Evolutionary conservation across 2,329 filamentous ascomycete species (phyloP).

Genomic region (Bipolaris gigantea): DNA sequence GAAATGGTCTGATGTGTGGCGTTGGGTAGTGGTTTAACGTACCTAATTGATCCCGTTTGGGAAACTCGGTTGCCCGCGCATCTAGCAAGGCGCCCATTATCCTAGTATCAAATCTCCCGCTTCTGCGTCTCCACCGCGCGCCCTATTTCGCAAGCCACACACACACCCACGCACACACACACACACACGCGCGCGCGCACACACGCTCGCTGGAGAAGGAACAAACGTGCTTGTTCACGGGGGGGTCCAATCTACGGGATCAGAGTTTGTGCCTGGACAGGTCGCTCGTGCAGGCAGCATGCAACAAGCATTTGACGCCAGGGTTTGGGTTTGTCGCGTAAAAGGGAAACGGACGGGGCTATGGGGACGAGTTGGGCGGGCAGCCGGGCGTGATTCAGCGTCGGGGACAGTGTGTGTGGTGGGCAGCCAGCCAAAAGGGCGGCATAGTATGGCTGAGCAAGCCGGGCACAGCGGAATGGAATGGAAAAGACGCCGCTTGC

Average conservation of each 20-base stretch:
- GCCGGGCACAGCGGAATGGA: too few species aligned
- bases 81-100: background rate
- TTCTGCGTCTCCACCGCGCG: background rate
- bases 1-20: background rate
- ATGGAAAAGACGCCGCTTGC: background rate
- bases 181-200: too few species aligned
- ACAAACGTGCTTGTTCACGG: too few species aligned
- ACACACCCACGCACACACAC: background rate
- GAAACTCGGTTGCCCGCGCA: conserved; percentile 3
- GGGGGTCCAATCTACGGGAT: background rate
- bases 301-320: background rate
- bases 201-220: background rate
- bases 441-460: background rate
- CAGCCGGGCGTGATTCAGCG: background rate
- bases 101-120: conserved; percentile 1
- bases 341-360: background rate
- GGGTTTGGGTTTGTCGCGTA: background rate
- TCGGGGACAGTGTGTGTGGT: background rate
- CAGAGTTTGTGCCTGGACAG: background rate
- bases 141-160: background rate
- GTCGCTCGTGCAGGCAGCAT: background rate
- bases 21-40: background rate
- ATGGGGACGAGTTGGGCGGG: background rate
- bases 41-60: conserved; percentile 3
- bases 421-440: background rate